Percentiles rank a stretch among this genome's conserved stretches.
These are phyloP conservation scores for Agapanthus africanus DNA, from an alignment of 106 monocot genomes.

Conservation along the genomic window DNA sequence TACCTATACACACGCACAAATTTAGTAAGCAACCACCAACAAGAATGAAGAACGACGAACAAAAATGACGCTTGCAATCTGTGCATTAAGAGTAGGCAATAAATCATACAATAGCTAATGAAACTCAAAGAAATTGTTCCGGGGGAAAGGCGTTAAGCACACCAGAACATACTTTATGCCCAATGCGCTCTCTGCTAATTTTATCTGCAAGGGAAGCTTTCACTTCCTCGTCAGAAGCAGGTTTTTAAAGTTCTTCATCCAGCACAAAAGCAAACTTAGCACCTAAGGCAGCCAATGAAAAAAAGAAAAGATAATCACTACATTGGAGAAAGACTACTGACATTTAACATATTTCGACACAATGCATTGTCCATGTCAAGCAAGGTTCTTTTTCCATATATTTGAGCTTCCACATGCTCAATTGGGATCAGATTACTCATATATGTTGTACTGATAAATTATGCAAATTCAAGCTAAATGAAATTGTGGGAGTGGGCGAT, in stretches of 20 bases:
- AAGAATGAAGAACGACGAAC: no score
- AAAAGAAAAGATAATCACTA: background rate
- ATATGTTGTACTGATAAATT: background rate
- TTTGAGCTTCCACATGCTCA: no score
- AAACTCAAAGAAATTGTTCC: background rate
- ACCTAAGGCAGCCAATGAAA: constrained; percentile 39
- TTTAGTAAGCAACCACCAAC: no score
- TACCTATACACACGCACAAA: no score
- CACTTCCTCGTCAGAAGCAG: constrained; percentile 80
- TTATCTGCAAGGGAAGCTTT: constrained; percentile 63
- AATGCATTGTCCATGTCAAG: background rate
- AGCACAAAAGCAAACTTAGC: constrained; percentile 82
- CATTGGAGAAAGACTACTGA: background rate
- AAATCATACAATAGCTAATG: background rate
- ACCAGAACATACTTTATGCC: constrained; percentile 66
- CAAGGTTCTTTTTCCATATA: background rate
- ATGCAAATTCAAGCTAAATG: constrained; percentile 4
- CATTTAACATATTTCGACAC: background rate
- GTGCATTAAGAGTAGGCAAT: background rate
- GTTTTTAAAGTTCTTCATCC: constrained; percentile 64
- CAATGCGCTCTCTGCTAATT: no score
- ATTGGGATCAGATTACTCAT: background rate
- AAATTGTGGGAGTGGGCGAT: no score
- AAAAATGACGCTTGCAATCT: background rate
- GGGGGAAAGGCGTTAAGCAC: background rate